Percentiles rank a stretch among this genome's conserved stretches.
phyloP scores from a whole-genome alignment of 306 rosid species.

The Acmispon strigosus region DNA sequence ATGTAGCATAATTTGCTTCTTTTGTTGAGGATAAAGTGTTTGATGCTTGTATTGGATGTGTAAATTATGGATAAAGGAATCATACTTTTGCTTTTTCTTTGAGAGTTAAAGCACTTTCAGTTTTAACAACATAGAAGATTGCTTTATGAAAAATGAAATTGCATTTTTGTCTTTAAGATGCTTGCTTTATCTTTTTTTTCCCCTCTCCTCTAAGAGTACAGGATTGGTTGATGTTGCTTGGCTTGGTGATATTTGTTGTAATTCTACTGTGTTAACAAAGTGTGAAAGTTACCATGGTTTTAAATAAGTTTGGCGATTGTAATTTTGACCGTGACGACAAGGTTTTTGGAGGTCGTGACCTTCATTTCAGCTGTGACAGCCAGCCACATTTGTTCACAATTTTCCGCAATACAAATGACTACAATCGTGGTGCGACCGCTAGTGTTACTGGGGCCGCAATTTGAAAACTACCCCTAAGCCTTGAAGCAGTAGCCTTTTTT shows the following conservation, averaged over 20 bases:
- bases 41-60: neutral
- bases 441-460: too few species aligned
- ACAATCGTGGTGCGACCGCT: too few species aligned
- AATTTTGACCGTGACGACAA: too few species aligned
- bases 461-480: too few species aligned
- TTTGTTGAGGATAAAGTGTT: too few species aligned
- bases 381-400: too few species aligned
- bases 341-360: too few species aligned
- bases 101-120: neutral
- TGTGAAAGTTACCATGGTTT: neutral
- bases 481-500: too few species aligned
- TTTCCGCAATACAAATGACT: too few species aligned
- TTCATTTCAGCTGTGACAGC: too few species aligned
- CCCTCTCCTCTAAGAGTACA: neutral
- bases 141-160: neutral
- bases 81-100: neutral
- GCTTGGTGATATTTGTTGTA: neutral
- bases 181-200: neutral
- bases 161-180: neutral
- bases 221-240: neutral
- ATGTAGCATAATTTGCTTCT: neutral
- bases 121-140: neutral
- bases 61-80: neutral
- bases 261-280: neutral
- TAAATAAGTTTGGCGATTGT: too few species aligned